phyloP scores from a whole-genome alignment of 441 rosid species.

The Pelargonium citronellum region DNA sequence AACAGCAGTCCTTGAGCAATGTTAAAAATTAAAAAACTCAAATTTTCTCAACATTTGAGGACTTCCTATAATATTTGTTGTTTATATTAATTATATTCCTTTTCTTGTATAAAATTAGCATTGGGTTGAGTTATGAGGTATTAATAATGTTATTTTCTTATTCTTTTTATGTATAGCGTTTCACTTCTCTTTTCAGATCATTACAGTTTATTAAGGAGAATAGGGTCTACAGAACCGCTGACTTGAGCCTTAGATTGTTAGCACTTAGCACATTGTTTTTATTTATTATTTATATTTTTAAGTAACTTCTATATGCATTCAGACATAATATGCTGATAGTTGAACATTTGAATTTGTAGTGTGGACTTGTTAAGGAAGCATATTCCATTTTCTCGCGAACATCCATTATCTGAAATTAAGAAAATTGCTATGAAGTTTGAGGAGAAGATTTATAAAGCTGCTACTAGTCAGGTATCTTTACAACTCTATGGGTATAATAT shows the following conservation, averaged over 20 bases:
- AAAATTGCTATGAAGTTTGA: slow-evolving; percentile 25
- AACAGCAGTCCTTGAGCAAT: neutral
- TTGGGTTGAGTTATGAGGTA: neutral
- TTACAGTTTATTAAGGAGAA: neutral
- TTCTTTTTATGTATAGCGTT: neutral
- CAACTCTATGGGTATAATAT: neutral
- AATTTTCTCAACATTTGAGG: neutral
- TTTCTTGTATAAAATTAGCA: neutral
- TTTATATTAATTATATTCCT: no score
- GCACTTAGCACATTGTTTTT: no score
- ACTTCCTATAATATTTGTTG: neutral
- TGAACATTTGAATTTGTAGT: neutral
- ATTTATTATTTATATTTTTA: neutral
- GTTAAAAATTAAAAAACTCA: neutral
- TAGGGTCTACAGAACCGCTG: neutral
- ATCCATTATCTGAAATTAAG: slow-evolving; percentile 20
- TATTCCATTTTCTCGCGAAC: slow-evolving; percentile 20
- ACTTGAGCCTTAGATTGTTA: neutral
- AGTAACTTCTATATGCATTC: slow-evolving; percentile 7
- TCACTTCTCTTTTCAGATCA: neutral
- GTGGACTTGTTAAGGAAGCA: slow-evolving; percentile 25
- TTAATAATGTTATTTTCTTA: neutral
- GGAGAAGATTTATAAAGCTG: slow-evolving; percentile 20
- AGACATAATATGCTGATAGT: slow-evolving; percentile 7
- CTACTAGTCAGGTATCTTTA: slow-evolving; percentile 17